Base-by-base conservation (phyloP, 2,329 filamentous ascomycete species). In the Raffaelea albimanens region DNA sequence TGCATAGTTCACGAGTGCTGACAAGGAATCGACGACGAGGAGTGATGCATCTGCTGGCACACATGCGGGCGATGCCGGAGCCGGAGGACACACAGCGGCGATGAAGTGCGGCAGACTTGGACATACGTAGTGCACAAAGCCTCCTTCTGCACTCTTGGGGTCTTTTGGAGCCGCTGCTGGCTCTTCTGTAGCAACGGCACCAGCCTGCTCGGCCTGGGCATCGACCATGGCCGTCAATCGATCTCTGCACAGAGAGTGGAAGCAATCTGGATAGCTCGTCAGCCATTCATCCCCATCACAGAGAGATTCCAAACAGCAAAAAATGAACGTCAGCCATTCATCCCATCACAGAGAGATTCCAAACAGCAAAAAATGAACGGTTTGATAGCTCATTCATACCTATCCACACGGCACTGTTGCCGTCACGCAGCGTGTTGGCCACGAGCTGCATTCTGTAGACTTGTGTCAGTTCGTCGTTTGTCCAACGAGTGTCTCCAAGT, bases 11-110 rank as follows among this genome's bases (percentile, higher is more conserved):
- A 96, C 72, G 22, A 93, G 71, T 8, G 81, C 80, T 7, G 89
- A 89, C 19, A 94, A 67, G 3, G 83, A 83, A 61, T 94, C 88
- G 53, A 96, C 69, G 13, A 96, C 71, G 34, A 96, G 65, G 1
- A 96, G 69, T 21, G 76, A 73, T 11, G 85, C 83, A 25, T 72
- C 69, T 21, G 62, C 49, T 1, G 84, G 78, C 43, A 89, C 76
- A 51, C 86, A 82, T 10, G 67, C 65, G 3, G 72, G 59, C 2
- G 80, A 78, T 14, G 85, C 78, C 2, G 72, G 58, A 1, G 81
- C 78, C n/a, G 85, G 79, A 46, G 82, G 77, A 44, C 82, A 75
- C 40, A 94, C 69, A 25, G 95, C 67, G 11, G 87, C 85, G 48
- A 96, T 73, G 50, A 87, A 72, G 63, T 94, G 82, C 44, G 82